Conservation (phyloP, 345 rosid genomes). For the Euclidium syriacum region DNA sequence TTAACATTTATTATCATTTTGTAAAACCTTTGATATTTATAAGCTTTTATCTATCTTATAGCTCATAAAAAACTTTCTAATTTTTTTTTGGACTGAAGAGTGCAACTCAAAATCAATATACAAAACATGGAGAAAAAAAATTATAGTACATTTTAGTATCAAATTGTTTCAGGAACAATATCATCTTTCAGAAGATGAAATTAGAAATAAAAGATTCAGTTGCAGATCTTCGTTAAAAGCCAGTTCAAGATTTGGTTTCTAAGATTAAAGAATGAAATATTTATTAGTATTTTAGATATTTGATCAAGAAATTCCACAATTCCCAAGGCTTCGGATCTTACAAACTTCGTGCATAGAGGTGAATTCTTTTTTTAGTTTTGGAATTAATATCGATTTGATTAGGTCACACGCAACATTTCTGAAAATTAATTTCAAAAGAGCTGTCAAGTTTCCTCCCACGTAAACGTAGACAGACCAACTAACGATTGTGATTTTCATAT, state of each 20-base stretch:
- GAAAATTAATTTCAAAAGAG: not conserved
- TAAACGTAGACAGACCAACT: constrained; percentile 28
- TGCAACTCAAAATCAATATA: no score
- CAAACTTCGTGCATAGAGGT: not conserved
- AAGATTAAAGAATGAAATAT: not conserved
- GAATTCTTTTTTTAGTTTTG: not conserved
- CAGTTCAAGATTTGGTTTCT: not conserved
- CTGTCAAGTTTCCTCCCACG: constrained; percentile 29
- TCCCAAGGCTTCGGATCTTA: constrained; percentile 21
- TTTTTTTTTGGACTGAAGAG: no score
- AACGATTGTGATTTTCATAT: constrained; percentile 18
- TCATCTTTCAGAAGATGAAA: no score
- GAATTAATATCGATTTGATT: constrained; percentile 13
- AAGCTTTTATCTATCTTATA: no score
- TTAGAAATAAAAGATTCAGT: no score
- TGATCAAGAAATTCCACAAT: not conserved
- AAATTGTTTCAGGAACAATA: no score
- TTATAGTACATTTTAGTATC: no score
- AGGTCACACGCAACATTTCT: constrained; percentile 12
- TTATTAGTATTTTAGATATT: not conserved
- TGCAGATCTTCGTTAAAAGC: no score
- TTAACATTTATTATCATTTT: no score
- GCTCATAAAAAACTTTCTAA: no score
- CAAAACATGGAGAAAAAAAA: no score
- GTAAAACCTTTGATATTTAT: no score